A percentile compares a stretch with the other conserved stretches of the same genome.
phyloP scores from a whole-genome alignment of 1,284 basidiomycete species.

The Erythrobasidium hasegawianum region DNA sequence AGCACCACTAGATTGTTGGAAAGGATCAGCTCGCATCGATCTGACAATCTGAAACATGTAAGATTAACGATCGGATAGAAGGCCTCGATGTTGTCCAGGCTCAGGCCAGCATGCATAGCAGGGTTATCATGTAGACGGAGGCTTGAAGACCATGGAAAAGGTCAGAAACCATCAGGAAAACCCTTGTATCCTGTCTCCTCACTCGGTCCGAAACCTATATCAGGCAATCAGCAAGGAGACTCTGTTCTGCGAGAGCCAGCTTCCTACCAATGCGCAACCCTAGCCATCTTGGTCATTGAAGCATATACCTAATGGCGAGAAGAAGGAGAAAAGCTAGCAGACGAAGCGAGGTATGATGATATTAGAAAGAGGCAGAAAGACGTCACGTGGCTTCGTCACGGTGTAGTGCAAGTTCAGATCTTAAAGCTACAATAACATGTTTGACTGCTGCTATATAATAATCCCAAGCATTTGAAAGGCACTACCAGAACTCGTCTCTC shows the following conservation, averaged over 20 bases:
- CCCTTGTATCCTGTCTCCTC: neutral
- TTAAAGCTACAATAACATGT: too few species aligned
- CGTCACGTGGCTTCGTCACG: too few species aligned
- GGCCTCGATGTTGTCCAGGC: constrained; percentile 48
- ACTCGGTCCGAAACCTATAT: constrained; percentile 15
- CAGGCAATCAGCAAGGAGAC: neutral
- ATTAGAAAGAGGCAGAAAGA: too few species aligned
- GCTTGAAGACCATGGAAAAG: constrained; percentile 54
- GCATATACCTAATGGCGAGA: too few species aligned
- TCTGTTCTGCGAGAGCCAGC: neutral
- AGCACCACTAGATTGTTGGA: constrained; percentile 44
- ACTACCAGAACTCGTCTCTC: too few species aligned
- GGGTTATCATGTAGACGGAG: constrained; percentile 56
- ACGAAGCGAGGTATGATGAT: too few species aligned
- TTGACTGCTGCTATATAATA: too few species aligned
- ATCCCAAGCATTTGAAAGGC: too few species aligned
- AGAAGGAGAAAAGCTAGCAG: too few species aligned
- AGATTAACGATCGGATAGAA: constrained; percentile 49
- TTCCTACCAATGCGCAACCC: constrained; percentile 12
- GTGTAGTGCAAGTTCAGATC: too few species aligned
- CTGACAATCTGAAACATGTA: neutral
- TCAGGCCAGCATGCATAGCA: constrained; percentile 52
- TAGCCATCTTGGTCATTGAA: neutral
- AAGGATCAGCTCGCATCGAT: constrained; percentile 7
- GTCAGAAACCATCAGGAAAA: neutral